Evolutionary conservation across 257 asterid species (phyloP).

Genomic region (Capsicum baccatum): DNA sequence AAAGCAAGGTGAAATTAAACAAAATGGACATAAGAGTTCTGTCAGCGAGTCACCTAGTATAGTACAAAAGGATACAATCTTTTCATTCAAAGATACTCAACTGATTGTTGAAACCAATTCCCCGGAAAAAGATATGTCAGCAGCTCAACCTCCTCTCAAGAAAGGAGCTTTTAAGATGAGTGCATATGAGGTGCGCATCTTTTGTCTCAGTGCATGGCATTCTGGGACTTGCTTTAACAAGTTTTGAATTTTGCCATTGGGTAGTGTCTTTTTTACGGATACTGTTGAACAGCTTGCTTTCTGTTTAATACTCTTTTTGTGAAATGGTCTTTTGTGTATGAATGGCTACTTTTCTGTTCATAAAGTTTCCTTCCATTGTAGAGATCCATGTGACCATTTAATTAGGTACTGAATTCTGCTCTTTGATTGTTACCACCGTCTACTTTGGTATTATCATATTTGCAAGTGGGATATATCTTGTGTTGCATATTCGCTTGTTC

Average conservation of each 20-base stretch:
- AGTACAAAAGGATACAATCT: constrained; percentile 32
- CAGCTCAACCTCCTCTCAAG: constrained; percentile 58
- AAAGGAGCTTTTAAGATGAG: constrained; percentile 73
- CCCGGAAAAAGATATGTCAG: constrained; percentile 39
- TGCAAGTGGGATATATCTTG: neutral
- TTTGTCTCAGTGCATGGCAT: constrained; percentile 13
- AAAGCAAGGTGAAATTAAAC: constrained; percentile 43
- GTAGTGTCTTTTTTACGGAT: neutral
- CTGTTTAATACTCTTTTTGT: neutral
- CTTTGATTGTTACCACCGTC: neutral
- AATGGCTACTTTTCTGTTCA: neutral
- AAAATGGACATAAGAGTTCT: constrained; percentile 38
- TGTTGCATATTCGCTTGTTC: neutral
- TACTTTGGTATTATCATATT: neutral
- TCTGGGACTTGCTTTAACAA: neutral
- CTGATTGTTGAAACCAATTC: constrained; percentile 36
- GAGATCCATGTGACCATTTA: neutral
- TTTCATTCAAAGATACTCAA: constrained; percentile 37
- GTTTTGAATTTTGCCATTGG: constrained; percentile 18
- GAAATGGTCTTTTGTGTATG: neutral
- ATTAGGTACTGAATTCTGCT: constrained; percentile 2
- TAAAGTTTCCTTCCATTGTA: neutral
- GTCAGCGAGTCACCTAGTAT: constrained; percentile 33
- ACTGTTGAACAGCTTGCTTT: constrained; percentile 6
- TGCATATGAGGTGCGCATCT: constrained; percentile 67